Percentiles rank a stretch among this genome's conserved stretches.
Conservation (phyloP, 257 asterid species). For the Nemophila menziesii region DNA sequence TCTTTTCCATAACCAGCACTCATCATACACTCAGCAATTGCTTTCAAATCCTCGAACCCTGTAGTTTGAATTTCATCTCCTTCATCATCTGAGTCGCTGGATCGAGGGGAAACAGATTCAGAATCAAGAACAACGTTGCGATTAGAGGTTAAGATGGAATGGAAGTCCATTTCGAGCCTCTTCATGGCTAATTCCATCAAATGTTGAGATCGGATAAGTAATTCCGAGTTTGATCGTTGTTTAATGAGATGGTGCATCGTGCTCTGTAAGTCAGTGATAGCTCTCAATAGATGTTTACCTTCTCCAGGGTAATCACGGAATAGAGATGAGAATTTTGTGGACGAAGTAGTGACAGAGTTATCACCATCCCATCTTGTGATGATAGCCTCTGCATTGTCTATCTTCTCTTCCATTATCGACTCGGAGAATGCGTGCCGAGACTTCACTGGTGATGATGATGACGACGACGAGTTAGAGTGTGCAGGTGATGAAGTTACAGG, state of each 20-base stretch:
- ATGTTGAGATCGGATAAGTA: conserved; percentile 42
- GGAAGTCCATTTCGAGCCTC: conserved; percentile 57
- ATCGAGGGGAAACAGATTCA: conserved; percentile 36
- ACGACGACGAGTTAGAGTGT: conserved; percentile 12
- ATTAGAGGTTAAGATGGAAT: conserved; percentile 28
- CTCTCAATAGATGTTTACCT: conserved; percentile 29
- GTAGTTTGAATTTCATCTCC: conserved; percentile 3
- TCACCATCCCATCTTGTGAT: conserved; percentile 33
- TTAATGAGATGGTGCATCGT: conserved; percentile 45
- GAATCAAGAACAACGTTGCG: conserved; percentile 36
- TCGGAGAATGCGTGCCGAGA: conserved; percentile 34
- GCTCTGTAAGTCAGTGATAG: conserved; percentile 30
- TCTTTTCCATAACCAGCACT: conserved; percentile 58
- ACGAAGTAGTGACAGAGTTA: not conserved
- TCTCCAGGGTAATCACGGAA: conserved; percentile 31
- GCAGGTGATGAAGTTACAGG: conserved; percentile 33
- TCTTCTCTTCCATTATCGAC: conserved; percentile 44
- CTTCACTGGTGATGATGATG: conserved; percentile 16
- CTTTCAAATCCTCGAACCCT: conserved; percentile 40
- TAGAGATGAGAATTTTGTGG: conserved; percentile 18
- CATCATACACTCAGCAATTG: conserved; percentile 68
- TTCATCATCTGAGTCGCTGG: conserved; percentile 31
- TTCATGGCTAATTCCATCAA: conserved; percentile 63
- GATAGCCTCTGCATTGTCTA: conserved; percentile 31
- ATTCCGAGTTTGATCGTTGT: conserved; percentile 23